Evolutionary conservation across 176 grass and related monocot species (phyloP), one percentile per base, ranked within the genome.

Genomic region (Aegilops speltoides): DNA sequence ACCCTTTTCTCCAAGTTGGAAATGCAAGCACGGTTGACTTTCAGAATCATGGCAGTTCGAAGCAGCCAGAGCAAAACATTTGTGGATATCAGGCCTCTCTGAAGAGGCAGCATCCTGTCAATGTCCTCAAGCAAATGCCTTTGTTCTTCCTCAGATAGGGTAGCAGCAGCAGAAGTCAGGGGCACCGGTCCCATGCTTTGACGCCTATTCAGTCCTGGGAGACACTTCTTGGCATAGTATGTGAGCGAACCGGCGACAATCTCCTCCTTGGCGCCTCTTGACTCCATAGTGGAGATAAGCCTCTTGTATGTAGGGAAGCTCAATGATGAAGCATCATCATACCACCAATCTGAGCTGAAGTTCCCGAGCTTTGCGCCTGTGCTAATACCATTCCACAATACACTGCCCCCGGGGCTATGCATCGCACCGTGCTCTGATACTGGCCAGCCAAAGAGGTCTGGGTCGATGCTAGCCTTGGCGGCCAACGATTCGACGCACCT

Each of bases 1-100:
- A 93, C 87, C 22, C 65, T 93, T 64, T 73, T 93, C 70, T 90
- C 88, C 12, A 93, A 78, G 64, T 67, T 90, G 32, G 86, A 68
- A 68, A 86, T 90, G 82, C 85, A 93, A 38, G 40, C 25, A 9
- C 25, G 38, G 22, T 32, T 71, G 14, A 79, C 85, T 72, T 93
- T 83, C 37, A 93, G 77, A 59, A 93, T 79, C 54, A 88, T 79
- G 17, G 78, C 85, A 11, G 82, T 82, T 10, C 85, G 78, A 31
- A 93, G 82, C 12, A 93, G 82, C 48, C 88, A 86, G 7, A 93
- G 84, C 38, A 92, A 9, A 80, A 90, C 76, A 43, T 73, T 88
- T 28, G 77, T 76, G 5, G 77, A n/a, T 24, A 74, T 60, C 8
- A 63, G 66, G 24, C 77, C 68, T 70, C 59, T 88, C 14, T 88